Percentiles rank a stretch among this genome's conserved stretches.
These are phyloP conservation scores for Gossypium rotundifolium DNA, from an alignment of 345 rosid species.

Conservation along the genomic window DNA sequence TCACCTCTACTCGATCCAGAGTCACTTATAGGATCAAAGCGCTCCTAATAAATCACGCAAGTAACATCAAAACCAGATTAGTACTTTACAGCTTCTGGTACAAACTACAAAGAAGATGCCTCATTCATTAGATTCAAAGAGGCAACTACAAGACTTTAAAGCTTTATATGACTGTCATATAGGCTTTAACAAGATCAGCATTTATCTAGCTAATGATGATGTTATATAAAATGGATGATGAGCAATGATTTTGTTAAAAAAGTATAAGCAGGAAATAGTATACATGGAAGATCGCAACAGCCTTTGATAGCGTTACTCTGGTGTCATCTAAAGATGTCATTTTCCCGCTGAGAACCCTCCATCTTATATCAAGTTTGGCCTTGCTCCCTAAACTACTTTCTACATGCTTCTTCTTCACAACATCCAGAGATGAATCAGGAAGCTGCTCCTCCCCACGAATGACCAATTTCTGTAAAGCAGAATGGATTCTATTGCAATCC, in stretches of 20 bases:
- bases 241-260: neutral
- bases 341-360: conserved; percentile 79
- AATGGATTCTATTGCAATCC: conserved; percentile 48
- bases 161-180: neutral
- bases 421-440: conserved; percentile 42
- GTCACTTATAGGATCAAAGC: conserved; percentile 79
- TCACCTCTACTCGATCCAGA: conserved; percentile 46
- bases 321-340: conserved; percentile 43
- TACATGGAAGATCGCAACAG: conserved; percentile 77
- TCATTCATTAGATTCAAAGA: neutral
- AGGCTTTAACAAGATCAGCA: neutral
- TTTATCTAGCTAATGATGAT: neutral
- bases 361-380: conserved; percentile 51
- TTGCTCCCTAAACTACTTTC: conserved; percentile 30
- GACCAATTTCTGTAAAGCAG: conserved; percentile 48
- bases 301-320: conserved; percentile 46
- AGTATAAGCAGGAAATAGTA: conserved; percentile 12
- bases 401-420: conserved; percentile 40
- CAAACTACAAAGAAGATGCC: neutral
- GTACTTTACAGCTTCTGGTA: neutral
- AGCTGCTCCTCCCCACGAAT: conserved; percentile 63
- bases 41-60: conserved; percentile 39
- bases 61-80: conserved; percentile 10
- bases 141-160: neutral
- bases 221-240: neutral